Evolutionary conservation across 306 rosid genomes (phyloP), one percentile per base, ranked within the genome.

Genomic region (Corylus avellana): DNA sequence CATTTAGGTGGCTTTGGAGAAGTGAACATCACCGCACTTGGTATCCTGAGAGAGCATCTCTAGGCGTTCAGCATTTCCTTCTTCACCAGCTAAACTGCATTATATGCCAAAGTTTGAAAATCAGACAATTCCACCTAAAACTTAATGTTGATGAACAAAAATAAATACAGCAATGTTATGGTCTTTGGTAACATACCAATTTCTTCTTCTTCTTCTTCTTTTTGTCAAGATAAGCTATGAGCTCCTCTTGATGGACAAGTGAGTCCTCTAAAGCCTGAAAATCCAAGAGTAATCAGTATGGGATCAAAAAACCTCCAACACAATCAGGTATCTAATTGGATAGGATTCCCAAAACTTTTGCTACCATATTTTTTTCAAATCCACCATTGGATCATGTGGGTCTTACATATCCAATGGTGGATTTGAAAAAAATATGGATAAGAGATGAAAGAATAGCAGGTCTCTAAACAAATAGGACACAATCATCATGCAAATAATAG

Each of bases 221-320:
- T 32, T 84, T 83, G 55, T 92, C 97, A 69, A 94, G 48, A 76
- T 85, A 89, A 64, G 96, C 89, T 25, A 91, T 48, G 55, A 95
- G 87, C 80, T 91, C 93, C 51, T 85, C 91, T 79, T 93, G 97
- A 57, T 71, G 70, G 59, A 79, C 84, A 72, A 89, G 79, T 9
- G 98, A 90, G 32, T 88, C 91, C 81, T 91, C 94, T 66, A 95
- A 82, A 77, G 93, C 91, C 98, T 93, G 70, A 61, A 58, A 78
- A 79, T 8, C 20, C 72, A 68, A 17, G 25, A 68, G 48, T 68
- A 10, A 68, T 68, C 72, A 68, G 42, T 14, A 35, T 22, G 66
- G 66, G 12, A 59, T 59, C 14, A 29, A 25, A 25, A 25, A 59
- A 25, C 14, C 37, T 59, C 66, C 4, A 59, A 59, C 66, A 59